Evolutionary conservation across 208 protist genomes (phyloP).

Genomic region (Trypanosoma platydactyli): DNA sequence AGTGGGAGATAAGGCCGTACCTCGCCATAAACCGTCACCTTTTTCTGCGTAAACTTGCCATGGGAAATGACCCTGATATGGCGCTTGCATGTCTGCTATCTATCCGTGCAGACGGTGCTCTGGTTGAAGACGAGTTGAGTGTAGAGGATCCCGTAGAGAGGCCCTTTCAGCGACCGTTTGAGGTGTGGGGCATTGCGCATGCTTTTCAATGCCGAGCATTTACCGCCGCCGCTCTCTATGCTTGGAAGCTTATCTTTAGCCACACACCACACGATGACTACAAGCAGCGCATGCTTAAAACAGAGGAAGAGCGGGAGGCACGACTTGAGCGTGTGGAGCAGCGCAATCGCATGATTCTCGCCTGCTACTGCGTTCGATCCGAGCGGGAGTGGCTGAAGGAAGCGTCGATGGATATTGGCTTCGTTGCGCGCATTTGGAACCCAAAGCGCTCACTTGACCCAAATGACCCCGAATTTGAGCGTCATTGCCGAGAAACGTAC

Average conservation of each 20-base stretch:
- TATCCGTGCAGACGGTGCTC: constrained; percentile 59
- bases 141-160: constrained; percentile 49
- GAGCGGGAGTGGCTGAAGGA: constrained; percentile 88
- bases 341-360: constrained; percentile 88
- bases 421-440: constrained; percentile 80
- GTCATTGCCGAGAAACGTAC: constrained; percentile 77
- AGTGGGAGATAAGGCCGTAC: constrained; percentile 1
- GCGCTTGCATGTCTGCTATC: constrained; percentile 20
- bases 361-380: constrained; percentile 77
- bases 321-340: constrained; percentile 80
- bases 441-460: constrained; percentile 66
- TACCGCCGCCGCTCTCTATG: constrained; percentile 77
- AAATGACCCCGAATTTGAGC: constrained; percentile 76
- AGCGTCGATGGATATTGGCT: constrained; percentile 77
- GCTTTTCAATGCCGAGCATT: constrained; percentile 62
- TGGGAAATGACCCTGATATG: background rate
- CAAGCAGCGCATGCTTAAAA: constrained; percentile 80
- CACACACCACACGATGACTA: constrained; percentile 89
- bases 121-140: constrained; percentile 63
- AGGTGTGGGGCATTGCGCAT: constrained; percentile 74
- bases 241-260: constrained; percentile 92
- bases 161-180: constrained; percentile 68
- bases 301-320: constrained; percentile 56
- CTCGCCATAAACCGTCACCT: background rate
- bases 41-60: background rate